These are phyloP conservation scores for Blastobotrys apis DNA, from an alignment of 1,139 yeast genomes.

Conservation along the genomic window DNA sequence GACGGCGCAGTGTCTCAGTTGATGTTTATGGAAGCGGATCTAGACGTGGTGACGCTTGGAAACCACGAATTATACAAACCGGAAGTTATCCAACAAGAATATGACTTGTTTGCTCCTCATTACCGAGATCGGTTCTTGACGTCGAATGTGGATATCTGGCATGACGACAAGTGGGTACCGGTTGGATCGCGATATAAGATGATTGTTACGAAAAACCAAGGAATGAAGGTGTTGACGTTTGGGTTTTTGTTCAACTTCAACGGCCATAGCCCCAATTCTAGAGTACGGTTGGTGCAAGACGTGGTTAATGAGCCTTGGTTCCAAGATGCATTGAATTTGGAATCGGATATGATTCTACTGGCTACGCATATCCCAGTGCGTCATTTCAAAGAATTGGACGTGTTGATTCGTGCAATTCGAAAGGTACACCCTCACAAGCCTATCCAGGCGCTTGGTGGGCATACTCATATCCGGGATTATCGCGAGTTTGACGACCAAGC, in stretches of 20 bases:
- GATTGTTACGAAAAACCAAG: slow-evolving; percentile 57
- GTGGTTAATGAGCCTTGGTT: slow-evolving; percentile 65
- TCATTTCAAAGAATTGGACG: slow-evolving; percentile 55
- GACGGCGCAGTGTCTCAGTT: slow-evolving; percentile 62
- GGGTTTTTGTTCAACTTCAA: slow-evolving; percentile 79
- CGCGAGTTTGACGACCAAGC: slow-evolving; percentile 60
- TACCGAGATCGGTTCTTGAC: slow-evolving; percentile 67
- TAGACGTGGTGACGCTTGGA: slow-evolving; percentile 81
- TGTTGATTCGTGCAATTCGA: slow-evolving; percentile 48
- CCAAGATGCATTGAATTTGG: slow-evolving; percentile 45
- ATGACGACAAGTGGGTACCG: slow-evolving; percentile 46
- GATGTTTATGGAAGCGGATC: slow-evolving; percentile 61
- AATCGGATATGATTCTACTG: slow-evolving; percentile 62
- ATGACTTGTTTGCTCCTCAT: slow-evolving; percentile 50
- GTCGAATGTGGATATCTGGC: slow-evolving; percentile 64
- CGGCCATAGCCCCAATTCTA: slow-evolving; percentile 55
- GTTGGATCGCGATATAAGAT: slow-evolving; percentile 66
- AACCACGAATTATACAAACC: slow-evolving; percentile 87
- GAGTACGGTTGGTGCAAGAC: slow-evolving; percentile 59
- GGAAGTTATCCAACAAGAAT: slow-evolving; percentile 64
- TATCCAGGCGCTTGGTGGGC: slow-evolving; percentile 92
- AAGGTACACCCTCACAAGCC: slow-evolving; percentile 53
- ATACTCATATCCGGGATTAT: slow-evolving; percentile 87
- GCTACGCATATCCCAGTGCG: slow-evolving; percentile 80
- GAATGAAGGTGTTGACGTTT: slow-evolving; percentile 56